Conservation (phyloP, 1,139 yeast species). For the Magnusiomyces tetraspermus region DNA sequence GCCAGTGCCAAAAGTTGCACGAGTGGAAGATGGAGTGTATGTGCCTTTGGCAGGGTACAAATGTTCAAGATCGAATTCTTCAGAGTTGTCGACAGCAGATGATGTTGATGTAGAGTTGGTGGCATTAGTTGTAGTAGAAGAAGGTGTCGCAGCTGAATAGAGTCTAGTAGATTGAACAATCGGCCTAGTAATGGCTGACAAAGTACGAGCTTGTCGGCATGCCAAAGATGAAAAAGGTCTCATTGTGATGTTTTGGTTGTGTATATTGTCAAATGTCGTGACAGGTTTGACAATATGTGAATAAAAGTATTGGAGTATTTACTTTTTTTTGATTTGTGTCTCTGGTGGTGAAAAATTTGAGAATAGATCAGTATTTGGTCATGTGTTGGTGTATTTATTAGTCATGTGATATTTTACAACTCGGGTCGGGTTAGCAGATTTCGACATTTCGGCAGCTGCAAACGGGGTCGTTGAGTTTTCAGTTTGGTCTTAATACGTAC, state of each 20-base stretch:
- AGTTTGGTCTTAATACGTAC: too few relatives aligned
- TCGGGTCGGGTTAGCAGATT: too few relatives aligned
- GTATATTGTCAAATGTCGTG: too few relatives aligned
- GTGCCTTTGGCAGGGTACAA: slow-evolving; percentile 22
- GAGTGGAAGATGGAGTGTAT: slow-evolving; percentile 22
- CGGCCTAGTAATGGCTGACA: not conserved
- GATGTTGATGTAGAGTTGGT: not conserved
- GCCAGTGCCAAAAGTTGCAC: slow-evolving; percentile 22
- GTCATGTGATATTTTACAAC: too few relatives aligned
- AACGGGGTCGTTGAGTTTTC: too few relatives aligned
- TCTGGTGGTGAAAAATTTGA: not conserved
- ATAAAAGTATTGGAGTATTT: not conserved
- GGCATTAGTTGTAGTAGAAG: too few relatives aligned
- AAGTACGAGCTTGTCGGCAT: not conserved
- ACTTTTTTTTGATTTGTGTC: too few relatives aligned
- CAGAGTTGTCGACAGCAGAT: not conserved
- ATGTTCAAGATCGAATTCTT: slow-evolving; percentile 16
- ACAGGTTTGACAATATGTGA: not conserved
- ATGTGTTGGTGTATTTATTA: not conserved
- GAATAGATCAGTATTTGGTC: not conserved
- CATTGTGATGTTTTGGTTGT: too few relatives aligned
- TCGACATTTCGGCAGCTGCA: too few relatives aligned
- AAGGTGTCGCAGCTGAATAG: not conserved
- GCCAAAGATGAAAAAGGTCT: too few relatives aligned
- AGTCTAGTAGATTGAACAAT: not conserved